Evolutionary conservation across 2,329 filamentous ascomycete species (phyloP).

Genomic region (Nigrospora sphaerica): DNA sequence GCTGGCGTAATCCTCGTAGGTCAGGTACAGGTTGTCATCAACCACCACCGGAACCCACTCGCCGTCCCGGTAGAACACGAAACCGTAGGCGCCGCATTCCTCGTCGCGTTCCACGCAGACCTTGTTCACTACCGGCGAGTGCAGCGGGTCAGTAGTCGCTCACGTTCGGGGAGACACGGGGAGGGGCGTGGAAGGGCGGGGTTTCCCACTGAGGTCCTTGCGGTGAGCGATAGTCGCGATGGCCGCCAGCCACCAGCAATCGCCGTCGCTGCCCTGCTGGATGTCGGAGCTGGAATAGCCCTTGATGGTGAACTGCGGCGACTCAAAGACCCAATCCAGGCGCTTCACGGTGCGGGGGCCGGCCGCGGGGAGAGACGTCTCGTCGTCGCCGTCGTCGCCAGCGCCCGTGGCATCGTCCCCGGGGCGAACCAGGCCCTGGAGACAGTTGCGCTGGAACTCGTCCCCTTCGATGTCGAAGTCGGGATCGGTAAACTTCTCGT

Average conservation of each 20-base stretch:
- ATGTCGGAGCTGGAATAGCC: slow-evolving; percentile 33
- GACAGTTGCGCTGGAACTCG: slow-evolving; percentile 24
- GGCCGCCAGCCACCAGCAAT: slow-evolving; percentile 69
- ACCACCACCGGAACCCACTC: slow-evolving; percentile 67
- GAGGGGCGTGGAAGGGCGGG: too few relatives aligned
- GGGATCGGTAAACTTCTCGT: slow-evolving; percentile 36
- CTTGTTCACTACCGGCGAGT: slow-evolving; percentile 35
- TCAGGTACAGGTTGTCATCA: slow-evolving; percentile 64
- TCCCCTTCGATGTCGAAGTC: slow-evolving; percentile 37
- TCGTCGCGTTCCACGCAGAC: slow-evolving; percentile 63
- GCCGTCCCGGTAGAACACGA: slow-evolving; percentile 64
- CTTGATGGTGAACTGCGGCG: slow-evolving; percentile 30
- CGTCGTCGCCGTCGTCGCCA: slow-evolving; percentile 6
- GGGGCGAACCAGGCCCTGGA: slow-evolving; percentile 12
- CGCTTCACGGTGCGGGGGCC: slow-evolving; percentile 32
- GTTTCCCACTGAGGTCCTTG: slow-evolving; percentile 37
- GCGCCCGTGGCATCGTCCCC: background rate
- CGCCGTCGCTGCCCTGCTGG: slow-evolving; percentile 44
- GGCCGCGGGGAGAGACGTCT: slow-evolving; percentile 10
- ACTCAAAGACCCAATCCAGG: slow-evolving; percentile 34
- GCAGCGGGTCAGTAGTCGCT: too few relatives aligned
- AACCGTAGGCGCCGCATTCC: slow-evolving; percentile 64
- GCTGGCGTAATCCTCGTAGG: slow-evolving; percentile 40
- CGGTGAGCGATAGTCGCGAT: slow-evolving; percentile 63
- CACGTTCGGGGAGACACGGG: too few relatives aligned